These are phyloP conservation scores for Eucalyptus victrix DNA, from an alignment of 345 rosid genomes.

Conservation along the genomic window DNA sequence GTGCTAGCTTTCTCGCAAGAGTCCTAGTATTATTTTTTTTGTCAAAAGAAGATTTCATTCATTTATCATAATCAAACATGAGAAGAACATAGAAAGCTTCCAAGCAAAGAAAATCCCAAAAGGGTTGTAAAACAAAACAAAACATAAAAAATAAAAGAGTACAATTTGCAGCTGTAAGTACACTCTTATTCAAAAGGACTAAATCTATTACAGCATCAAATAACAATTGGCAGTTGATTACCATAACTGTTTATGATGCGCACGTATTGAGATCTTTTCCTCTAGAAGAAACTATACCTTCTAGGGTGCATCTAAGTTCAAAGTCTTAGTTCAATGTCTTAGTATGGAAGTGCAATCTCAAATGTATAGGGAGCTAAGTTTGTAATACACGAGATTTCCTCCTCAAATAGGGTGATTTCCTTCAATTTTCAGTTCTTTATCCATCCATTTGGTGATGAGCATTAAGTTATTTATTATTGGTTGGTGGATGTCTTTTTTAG, in stretches of 20 bases:
- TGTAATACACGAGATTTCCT: background rate
- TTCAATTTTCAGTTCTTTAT: background rate
- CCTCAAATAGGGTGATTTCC: background rate
- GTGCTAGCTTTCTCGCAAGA: background rate
- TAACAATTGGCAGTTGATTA: accelerated
- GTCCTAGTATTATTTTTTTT: too few species aligned
- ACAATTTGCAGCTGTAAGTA: too few species aligned
- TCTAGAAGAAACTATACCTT: accelerated
- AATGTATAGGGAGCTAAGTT: background rate
- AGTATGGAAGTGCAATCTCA: background rate
- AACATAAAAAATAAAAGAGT: too few species aligned
- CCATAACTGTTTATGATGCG: accelerated
- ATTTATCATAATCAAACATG: too few species aligned
- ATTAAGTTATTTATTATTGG: background rate
- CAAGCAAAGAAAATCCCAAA: accelerated
- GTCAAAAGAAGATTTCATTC: too few species aligned
- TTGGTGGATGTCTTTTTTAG: background rate
- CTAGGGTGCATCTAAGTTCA: accelerated
- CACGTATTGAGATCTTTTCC: accelerated
- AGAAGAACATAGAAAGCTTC: too few species aligned
- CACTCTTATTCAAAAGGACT: accelerated
- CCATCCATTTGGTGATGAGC: background rate
- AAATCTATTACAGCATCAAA: too few species aligned
- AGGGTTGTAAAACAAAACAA: too few species aligned
- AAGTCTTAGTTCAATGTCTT: background rate